Percentiles rank a stretch among this genome's conserved stretches.
These are phyloP conservation scores for Thecaphora thlaspeos DNA, from an alignment of 1,284 basidiomycete genomes.

Conservation along the genomic window DNA sequence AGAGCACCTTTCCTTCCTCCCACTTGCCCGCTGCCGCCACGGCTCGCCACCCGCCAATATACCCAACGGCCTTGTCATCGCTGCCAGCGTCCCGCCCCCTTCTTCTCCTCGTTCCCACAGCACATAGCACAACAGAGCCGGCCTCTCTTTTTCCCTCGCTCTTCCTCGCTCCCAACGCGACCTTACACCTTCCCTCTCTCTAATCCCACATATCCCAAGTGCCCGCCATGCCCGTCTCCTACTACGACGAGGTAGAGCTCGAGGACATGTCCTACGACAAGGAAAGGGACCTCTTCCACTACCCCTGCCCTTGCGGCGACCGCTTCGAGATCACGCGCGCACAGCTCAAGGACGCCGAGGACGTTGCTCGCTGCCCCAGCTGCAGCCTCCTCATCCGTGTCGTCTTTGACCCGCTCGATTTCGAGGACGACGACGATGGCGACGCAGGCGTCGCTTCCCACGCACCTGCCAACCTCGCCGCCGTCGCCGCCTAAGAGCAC, in stretches of 20 bases:
- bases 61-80: too few relatives aligned
- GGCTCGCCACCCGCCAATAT: too few relatives aligned
- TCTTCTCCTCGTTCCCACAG: too few relatives aligned
- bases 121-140: too few relatives aligned
- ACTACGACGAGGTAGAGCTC: slow-evolving; percentile 57
- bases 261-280: slow-evolving; percentile 57
- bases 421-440: slow-evolving; percentile 31
- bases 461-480: slow-evolving; percentile 7
- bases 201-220: neutral
- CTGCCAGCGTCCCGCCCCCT: too few relatives aligned
- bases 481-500: slow-evolving; percentile 13
- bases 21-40: too few relatives aligned
- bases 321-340: slow-evolving; percentile 85
- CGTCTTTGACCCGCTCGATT: slow-evolving; percentile 82
- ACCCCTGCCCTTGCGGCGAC: slow-evolving; percentile 97
- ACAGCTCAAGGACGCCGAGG: slow-evolving; percentile 86
- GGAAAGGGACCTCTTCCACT: slow-evolving; percentile 67
- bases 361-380: slow-evolving; percentile 94
- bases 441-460: slow-evolving; percentile 12
- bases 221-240: slow-evolving; percentile 26
- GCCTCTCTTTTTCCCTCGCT: too few relatives aligned
- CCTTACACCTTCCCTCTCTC: too few relatives aligned
- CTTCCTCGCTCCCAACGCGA: too few relatives aligned
- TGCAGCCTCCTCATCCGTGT: slow-evolving; percentile 91
- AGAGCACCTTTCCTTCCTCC: too few relatives aligned